These are phyloP conservation scores for Penicillium ucsense DNA, from an alignment of 495 filamentous ascomycete species.

Conservation along the genomic window DNA sequence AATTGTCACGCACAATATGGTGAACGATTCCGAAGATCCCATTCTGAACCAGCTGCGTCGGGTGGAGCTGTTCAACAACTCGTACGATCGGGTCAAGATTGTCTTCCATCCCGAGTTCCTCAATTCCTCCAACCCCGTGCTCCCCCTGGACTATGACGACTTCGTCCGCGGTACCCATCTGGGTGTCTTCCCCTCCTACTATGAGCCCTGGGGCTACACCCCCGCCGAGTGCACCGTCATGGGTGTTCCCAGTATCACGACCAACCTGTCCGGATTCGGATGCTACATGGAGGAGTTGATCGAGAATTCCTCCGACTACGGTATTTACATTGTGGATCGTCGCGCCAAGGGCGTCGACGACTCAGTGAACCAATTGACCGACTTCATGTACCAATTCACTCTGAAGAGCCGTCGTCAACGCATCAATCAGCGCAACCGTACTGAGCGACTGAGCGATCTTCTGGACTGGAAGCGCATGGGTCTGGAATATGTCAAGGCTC, in stretches of 20 bases:
- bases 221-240: slow-evolving; percentile 98
- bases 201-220: slow-evolving; percentile 98
- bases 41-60: slow-evolving; percentile 93
- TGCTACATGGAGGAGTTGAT: slow-evolving; percentile 99
- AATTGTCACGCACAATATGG: slow-evolving; percentile 99
- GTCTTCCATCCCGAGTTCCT: slow-evolving; percentile 98
- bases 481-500: slow-evolving; percentile 96
- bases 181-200: slow-evolving; percentile 94
- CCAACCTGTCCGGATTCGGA: slow-evolving; percentile 93
- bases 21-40: slow-evolving; percentile 85
- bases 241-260: slow-evolving; percentile 98
- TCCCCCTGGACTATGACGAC: slow-evolving; percentile 95
- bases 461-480: slow-evolving; percentile 99
- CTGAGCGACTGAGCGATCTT: slow-evolving; percentile 86
- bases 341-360: slow-evolving; percentile 94
- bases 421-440: slow-evolving; percentile 98
- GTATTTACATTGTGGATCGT: slow-evolving; percentile 97
- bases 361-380: slow-evolving; percentile 86
- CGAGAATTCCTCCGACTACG: slow-evolving; percentile 94
- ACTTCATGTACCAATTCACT: slow-evolving; percentile 94
- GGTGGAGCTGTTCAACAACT: slow-evolving; percentile 94
- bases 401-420: slow-evolving; percentile 87
- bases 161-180: slow-evolving; percentile 95
- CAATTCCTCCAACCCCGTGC: slow-evolving; percentile 87
- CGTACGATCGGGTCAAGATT: slow-evolving; percentile 89